Base-by-base conservation (phyloP, 345 rosid species). In the Rhizophora mangle region DNA sequence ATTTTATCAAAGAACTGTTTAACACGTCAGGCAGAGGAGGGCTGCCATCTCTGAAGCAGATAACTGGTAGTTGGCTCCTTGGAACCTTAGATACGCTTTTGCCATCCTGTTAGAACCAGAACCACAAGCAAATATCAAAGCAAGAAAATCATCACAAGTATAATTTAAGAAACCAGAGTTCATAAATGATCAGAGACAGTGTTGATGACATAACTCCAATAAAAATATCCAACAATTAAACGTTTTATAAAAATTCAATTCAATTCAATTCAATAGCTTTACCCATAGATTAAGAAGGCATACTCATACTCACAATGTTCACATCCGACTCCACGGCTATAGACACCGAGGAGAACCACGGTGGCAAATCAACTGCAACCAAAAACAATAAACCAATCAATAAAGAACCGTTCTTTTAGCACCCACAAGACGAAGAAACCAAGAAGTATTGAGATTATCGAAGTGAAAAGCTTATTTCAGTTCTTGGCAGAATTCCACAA, bases 1-100 rank as follows among this genome's bases (percentile, higher is more conserved):
- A 79, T 63, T 86, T 81, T 61, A 83, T 57, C 19, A 77, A 27
- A 76, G 89, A 83, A 63, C 79, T 65, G 69, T 73, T 76, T 77
- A 90, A 78, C 51, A 79, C 81, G 76, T 91, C 95, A 30, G 98
- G 97, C 32, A 94, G 79, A 55, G 97, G 97, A 71, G 88, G 98
- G 76, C 98, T 88, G 57, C 98, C 98, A 69, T 88, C 92, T 87
- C 98, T 86, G 65, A 94, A 81, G 81, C 98, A 94, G 70, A 91
- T 79, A 65, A 88, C 79, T 6, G 96, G 99, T 76, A 87, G 81
- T 27, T 71, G 69, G 74, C 86, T 86, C 69, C 68, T 79, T 22
- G 92, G 77, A 57, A 87, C 76, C 72, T 79, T 82, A 31, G 72
- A 77, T 36, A 85, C 60, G 62, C 80, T 85, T 71, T 76, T 76